Evolutionary conservation across 1,139 yeast species (phyloP).

Genomic region (Suhomyces bokatorum): DNA sequence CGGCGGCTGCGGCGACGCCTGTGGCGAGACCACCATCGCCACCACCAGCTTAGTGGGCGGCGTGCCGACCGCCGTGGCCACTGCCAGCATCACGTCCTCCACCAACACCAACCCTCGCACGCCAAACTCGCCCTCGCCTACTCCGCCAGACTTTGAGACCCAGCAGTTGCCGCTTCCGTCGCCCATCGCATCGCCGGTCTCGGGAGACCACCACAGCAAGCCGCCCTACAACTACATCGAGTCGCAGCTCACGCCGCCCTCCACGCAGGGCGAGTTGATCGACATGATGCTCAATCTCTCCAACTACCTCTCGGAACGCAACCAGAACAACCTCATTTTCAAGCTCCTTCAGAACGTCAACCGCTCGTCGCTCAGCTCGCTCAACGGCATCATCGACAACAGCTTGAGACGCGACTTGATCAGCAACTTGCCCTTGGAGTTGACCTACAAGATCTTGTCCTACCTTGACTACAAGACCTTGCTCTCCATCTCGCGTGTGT

Average conservation of each 20-base stretch:
- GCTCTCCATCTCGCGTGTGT: slow-evolving; percentile 63
- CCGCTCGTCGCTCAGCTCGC: slow-evolving; percentile 67
- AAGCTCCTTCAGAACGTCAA: slow-evolving; percentile 64
- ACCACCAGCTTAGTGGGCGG: background rate
- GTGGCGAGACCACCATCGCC: slow-evolving; percentile 4
- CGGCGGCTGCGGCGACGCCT: slow-evolving; percentile 1
- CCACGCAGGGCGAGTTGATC: slow-evolving; percentile 43
- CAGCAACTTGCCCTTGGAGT: slow-evolving; percentile 70
- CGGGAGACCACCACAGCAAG: slow-evolving; percentile 21
- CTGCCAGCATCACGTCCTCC: background rate
- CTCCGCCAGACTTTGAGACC: slow-evolving; percentile 43
- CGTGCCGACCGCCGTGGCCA: background rate
- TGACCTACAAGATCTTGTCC: slow-evolving; percentile 67
- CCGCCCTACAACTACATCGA: slow-evolving; percentile 24
- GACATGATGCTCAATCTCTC: slow-evolving; percentile 38
- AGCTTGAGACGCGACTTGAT: slow-evolving; percentile 75
- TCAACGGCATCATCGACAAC: slow-evolving; percentile 57
- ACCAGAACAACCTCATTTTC: slow-evolving; percentile 54
- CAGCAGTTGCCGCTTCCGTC: slow-evolving; percentile 62
- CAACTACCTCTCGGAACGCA: slow-evolving; percentile 36
- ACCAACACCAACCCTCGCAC: slow-evolving; percentile 26
- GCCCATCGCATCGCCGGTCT: slow-evolving; percentile 66
- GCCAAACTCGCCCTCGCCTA: slow-evolving; percentile 38
- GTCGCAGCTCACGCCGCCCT: slow-evolving; percentile 31
- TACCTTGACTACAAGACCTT: slow-evolving; percentile 67